Percentiles rank a stretch among this genome's conserved stretches.
phyloP scores from a whole-genome alignment of 1,284 basidiomycete species.

The Trichosporon sp. region DNA sequence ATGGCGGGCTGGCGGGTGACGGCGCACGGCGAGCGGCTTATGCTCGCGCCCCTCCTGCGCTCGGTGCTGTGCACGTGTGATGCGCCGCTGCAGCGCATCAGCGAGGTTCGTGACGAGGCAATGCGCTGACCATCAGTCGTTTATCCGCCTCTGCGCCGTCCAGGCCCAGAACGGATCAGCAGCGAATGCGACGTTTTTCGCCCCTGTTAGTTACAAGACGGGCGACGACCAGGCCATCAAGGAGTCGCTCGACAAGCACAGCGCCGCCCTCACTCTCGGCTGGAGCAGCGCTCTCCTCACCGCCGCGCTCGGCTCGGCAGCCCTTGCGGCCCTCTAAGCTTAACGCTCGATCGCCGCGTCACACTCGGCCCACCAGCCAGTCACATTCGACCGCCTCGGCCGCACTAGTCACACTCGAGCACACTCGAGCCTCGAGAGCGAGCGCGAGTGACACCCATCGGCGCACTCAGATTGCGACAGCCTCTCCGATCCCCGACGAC shows the following conservation, averaged over 20 bases:
- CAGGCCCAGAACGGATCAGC: constrained; percentile 35
- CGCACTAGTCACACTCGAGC: neutral
- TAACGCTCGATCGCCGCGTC: neutral
- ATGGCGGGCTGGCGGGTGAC: neutral
- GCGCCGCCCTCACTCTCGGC: neutral
- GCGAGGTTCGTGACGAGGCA: too few species aligned
- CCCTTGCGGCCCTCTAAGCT: neutral
- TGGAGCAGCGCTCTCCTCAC: neutral
- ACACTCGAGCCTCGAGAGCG: too few species aligned
- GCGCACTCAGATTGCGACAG: neutral
- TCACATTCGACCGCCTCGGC: neutral
- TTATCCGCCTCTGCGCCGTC: constrained; percentile 31
- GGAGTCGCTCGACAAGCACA: neutral
- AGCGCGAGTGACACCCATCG: neutral
- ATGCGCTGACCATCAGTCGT: constrained; percentile 8
- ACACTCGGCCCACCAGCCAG: neutral
- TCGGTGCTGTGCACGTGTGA: neutral
- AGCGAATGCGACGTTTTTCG: constrained; percentile 26
- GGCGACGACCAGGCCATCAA: constrained; percentile 10
- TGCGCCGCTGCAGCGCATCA: neutral
- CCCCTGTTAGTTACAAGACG: constrained; percentile 31
- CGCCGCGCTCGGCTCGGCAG: neutral
- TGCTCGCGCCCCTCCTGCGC: too few species aligned
- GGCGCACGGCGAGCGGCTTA: neutral
- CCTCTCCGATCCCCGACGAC: too few species aligned